Evolutionary conservation across 2,329 filamentous ascomycete species (phyloP).

Genomic region (Dryadomyces quercivorus): DNA sequence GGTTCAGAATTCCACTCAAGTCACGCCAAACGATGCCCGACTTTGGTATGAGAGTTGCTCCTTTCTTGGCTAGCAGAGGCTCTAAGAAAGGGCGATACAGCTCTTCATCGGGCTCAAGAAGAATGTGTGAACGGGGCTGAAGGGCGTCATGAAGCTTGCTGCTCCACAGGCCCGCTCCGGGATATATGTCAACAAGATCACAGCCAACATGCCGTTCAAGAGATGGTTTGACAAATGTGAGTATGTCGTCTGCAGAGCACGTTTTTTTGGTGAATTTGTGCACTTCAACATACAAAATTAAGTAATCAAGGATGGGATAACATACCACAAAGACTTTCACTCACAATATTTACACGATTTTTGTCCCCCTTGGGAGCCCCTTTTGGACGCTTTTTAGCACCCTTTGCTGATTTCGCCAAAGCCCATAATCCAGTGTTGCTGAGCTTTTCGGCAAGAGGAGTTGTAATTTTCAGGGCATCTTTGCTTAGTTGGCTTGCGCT

Average conservation of each 20-base stretch:
- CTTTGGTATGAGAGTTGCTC: constrained; percentile 38
- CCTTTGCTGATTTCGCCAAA: constrained; percentile 4
- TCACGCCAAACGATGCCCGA: constrained; percentile 49
- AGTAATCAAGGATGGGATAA: background rate
- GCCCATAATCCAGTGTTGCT: constrained; percentile 11
- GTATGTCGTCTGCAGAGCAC: constrained; percentile 47
- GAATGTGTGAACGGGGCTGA: constrained; percentile 67
- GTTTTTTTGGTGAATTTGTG: background rate
- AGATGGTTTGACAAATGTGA: constrained; percentile 56
- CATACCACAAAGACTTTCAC: constrained; percentile 36
- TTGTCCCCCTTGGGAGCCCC: constrained; percentile 24
- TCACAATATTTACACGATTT: constrained; percentile 39
- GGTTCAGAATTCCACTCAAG: constrained; percentile 39
- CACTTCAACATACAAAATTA: background rate
- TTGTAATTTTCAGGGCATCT: background rate
- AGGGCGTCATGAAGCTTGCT: constrained; percentile 60
- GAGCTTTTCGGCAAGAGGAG: constrained; percentile 13
- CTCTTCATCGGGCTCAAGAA: constrained; percentile 59
- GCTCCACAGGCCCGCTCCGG: constrained; percentile 70
- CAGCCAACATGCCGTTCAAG: constrained; percentile 62
- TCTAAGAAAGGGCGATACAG: constrained; percentile 50
- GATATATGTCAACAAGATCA: constrained; percentile 79
- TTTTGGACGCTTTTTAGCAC: constrained; percentile 1
- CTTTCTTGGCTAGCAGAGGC: constrained; percentile 37
- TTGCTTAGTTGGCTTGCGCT: background rate